A percentile compares a stretch with the other conserved stretches of the same genome.
These are phyloP conservation scores for Lichtheimia corymbifera DNA, from an alignment of 371 early-diverging fungal species.

Conservation along the genomic window DNA sequence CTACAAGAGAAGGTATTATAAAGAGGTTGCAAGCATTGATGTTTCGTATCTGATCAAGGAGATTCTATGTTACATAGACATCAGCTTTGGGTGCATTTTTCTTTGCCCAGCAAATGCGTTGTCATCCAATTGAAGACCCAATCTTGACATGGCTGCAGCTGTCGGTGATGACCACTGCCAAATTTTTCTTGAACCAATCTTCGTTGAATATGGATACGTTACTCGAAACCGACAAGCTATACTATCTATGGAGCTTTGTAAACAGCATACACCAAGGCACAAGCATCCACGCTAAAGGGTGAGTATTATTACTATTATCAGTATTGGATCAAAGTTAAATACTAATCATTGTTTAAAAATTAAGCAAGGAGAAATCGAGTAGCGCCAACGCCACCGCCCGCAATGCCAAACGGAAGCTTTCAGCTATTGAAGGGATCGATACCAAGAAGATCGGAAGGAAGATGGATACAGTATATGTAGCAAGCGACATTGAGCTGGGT, in stretches of 20 bases:
- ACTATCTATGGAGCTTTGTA: slow-evolving; percentile 2
- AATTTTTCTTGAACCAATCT: not conserved
- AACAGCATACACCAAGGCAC: slow-evolving; percentile 1
- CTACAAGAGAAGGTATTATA: not conserved
- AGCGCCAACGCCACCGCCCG: slow-evolving; percentile 5
- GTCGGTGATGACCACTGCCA: not conserved
- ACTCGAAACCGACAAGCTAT: slow-evolving; percentile 5
- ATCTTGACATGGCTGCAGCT: slow-evolving; percentile 3
- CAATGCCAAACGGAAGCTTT: slow-evolving; percentile 13
- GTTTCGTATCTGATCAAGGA: too few relatives aligned
- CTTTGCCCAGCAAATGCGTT: not conserved
- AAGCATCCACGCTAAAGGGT: not conserved
- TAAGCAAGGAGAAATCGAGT: slow-evolving; percentile 17
- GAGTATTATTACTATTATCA: not conserved
- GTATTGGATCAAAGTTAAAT: not conserved
- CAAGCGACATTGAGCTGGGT: slow-evolving; percentile 12
- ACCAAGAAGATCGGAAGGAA: slow-evolving; percentile 11
- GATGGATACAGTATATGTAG: slow-evolving; percentile 14
- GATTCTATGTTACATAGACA: not conserved
- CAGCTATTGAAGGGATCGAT: slow-evolving; percentile 11
- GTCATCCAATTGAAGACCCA: not conserved
- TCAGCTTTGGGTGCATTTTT: not conserved
- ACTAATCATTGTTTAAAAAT: not conserved
- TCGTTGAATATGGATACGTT: not conserved
- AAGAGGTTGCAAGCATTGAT: too few relatives aligned